These are phyloP conservation scores for Xylaria intraflava DNA, from an alignment of 495 filamentous ascomycete species.

Conservation along the genomic window DNA sequence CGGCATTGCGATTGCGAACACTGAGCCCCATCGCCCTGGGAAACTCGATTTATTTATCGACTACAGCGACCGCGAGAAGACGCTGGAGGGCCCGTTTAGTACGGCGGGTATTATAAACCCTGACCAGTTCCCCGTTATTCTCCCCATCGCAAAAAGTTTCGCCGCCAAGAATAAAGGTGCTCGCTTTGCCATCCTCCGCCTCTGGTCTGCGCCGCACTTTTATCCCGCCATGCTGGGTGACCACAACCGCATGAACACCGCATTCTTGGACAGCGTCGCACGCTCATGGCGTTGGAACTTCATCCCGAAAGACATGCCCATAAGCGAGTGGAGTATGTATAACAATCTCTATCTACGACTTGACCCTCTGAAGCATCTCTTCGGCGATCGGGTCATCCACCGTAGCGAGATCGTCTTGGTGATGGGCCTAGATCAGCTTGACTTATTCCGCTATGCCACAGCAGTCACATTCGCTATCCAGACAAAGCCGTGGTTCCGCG, in stretches of 20 bases:
- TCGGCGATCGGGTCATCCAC: slow-evolving; percentile 33
- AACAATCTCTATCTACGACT: slow-evolving; percentile 28
- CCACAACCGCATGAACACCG: slow-evolving; percentile 20
- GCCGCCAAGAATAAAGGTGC: slow-evolving; percentile 17
- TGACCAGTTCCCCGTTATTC: slow-evolving; percentile 25
- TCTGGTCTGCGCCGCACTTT: slow-evolving; percentile 47
- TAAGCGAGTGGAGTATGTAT: slow-evolving; percentile 39
- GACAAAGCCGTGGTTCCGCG: slow-evolving; percentile 46
- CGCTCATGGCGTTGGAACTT: slow-evolving; percentile 45
- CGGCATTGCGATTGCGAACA: slow-evolving; percentile 32
- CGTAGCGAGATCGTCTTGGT: slow-evolving; percentile 39
- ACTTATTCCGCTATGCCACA: slow-evolving; percentile 32
- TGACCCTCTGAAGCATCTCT: slow-evolving; percentile 16
- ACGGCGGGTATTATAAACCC: slow-evolving; percentile 21
- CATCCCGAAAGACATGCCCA: slow-evolving; percentile 45
- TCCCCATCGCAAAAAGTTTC: slow-evolving; percentile 24
- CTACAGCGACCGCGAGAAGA: slow-evolving; percentile 19
- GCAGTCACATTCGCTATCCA: slow-evolving; percentile 42
- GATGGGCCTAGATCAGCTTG: slow-evolving; percentile 39
- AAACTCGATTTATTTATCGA: slow-evolving; percentile 40
- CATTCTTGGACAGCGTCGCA: slow-evolving; percentile 35
- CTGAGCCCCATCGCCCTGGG: slow-evolving; percentile 29
- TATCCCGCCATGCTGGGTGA: slow-evolving; percentile 43
- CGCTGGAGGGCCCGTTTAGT: slow-evolving; percentile 1
- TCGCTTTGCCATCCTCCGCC: slow-evolving; percentile 39